These are phyloP conservation scores for Eimeria necatrix DNA, from an alignment of 169 alveolate species.

Conservation along the genomic window DNA sequence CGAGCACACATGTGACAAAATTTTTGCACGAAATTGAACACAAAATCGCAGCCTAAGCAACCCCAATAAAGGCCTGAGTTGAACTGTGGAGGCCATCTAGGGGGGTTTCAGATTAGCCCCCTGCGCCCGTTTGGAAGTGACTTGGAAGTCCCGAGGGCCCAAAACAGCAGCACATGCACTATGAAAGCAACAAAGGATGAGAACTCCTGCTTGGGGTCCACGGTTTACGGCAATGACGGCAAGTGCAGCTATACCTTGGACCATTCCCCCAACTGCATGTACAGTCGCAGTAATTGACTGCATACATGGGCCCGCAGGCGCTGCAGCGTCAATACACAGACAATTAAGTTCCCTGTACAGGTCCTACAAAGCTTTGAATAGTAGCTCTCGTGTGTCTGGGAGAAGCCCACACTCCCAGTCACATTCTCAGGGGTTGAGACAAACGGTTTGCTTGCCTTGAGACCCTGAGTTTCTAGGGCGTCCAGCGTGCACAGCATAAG, in stretches of 20 bases:
- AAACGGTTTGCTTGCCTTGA: slow-evolving; percentile 13
- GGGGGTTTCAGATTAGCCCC: background rate
- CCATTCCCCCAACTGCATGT: slow-evolving; percentile 61
- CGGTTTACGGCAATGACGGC: background rate
- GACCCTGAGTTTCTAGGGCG: slow-evolving; percentile 47
- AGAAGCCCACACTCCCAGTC: background rate
- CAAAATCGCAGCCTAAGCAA: too few species aligned
- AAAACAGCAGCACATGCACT: too few species aligned
- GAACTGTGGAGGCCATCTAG: background rate
- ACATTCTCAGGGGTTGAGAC: background rate
- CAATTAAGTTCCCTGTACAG: background rate
- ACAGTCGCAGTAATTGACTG: slow-evolving; percentile 46
- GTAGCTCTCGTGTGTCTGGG: background rate
- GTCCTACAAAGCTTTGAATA: background rate
- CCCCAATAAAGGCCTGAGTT: too few species aligned
- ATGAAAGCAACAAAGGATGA: too few species aligned
- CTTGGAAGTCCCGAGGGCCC: background rate
- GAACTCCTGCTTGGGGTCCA: background rate
- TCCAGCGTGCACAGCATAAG: slow-evolving; percentile 53
- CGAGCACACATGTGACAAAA: background rate
- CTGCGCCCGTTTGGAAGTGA: background rate
- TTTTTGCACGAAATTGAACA: too few species aligned
- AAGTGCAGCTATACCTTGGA: slow-evolving; percentile 1
- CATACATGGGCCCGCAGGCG: slow-evolving; percentile 44
- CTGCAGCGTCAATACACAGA: slow-evolving; percentile 29